Conservation (phyloP, 2,329 filamentous ascomycete genomes). For the Endocalyx cinctus region DNA sequence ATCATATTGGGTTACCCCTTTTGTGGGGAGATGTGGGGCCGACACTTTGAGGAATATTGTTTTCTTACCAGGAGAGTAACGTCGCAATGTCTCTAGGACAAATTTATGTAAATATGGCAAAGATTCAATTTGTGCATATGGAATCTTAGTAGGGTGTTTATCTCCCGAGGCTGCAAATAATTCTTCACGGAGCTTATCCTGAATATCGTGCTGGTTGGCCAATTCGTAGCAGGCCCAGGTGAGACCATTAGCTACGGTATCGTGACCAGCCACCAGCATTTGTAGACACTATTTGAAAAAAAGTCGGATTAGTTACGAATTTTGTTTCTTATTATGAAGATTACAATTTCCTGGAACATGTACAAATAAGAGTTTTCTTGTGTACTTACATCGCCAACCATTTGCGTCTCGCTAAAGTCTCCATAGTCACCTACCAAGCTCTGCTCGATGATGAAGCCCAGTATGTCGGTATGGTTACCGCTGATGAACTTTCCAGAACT, state of each 20-base stretch:
- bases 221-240: conserved; percentile 31
- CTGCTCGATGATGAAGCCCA: conserved; percentile 8
- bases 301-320: background rate
- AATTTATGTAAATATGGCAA: conserved; percentile 33
- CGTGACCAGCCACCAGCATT: conserved; percentile 32
- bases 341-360: background rate
- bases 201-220: conserved; percentile 25
- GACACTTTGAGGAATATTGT: background rate
- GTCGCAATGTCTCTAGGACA: conserved; percentile 32
- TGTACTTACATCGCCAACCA: conserved; percentile 17
- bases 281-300: conserved; percentile 23
- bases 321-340: no score
- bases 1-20: no score
- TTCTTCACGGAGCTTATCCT: conserved; percentile 29
- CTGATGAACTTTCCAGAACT: no score
- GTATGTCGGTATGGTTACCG: no score
- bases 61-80: conserved; percentile 27
- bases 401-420: conserved; percentile 20
- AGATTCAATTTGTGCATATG: conserved; percentile 19
- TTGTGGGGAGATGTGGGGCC: no score
- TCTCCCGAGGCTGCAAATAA: no score
- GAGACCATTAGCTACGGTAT: conserved; percentile 31
- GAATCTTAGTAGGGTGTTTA: conserved; percentile 21
- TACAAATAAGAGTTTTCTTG: background rate
- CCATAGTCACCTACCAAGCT: conserved; percentile 3